Evolutionary conservation across 306 rosid species (phyloP).

Genomic region (Luffa acutangula): DNA sequence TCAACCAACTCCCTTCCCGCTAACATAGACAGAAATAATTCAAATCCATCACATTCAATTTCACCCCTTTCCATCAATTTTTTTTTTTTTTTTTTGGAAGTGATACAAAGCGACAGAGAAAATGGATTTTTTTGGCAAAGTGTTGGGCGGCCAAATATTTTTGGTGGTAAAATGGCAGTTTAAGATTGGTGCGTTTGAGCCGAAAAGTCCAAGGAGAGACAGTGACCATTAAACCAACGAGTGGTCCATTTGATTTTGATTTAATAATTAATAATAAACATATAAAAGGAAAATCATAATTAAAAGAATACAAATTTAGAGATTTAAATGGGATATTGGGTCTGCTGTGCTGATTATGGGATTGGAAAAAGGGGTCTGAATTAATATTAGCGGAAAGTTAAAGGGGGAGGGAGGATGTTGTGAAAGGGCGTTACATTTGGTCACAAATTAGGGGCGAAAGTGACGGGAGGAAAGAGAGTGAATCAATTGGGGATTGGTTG

Average conservation of each 20-base stretch:
- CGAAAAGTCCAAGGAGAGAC: not conserved
- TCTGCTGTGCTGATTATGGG: not conserved
- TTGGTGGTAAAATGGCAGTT: not conserved
- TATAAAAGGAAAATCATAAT: not conserved
- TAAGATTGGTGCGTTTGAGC: not conserved
- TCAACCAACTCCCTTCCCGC: constrained; percentile 10
- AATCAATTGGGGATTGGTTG: not conserved
- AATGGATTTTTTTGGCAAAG: not conserved
- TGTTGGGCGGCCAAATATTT: not conserved
- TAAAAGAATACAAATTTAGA: not conserved
- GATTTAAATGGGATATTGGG: not conserved
- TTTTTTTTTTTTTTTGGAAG: too few species aligned
- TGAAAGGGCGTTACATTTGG: not conserved
- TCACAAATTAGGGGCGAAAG: constrained; percentile 4
- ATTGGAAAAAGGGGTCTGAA: not conserved
- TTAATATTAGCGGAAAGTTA: not conserved
- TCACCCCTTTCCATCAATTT: not conserved
- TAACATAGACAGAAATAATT: not conserved
- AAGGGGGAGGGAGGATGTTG: not conserved
- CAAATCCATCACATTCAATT: not conserved
- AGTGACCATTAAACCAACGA: not conserved
- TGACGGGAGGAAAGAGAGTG: not conserved
- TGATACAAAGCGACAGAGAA: not conserved
- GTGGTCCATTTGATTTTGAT: not conserved
- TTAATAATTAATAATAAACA: not conserved